Evolutionary conservation across 441 rosid species (phyloP).

Genomic region (Populus tomentosa): DNA sequence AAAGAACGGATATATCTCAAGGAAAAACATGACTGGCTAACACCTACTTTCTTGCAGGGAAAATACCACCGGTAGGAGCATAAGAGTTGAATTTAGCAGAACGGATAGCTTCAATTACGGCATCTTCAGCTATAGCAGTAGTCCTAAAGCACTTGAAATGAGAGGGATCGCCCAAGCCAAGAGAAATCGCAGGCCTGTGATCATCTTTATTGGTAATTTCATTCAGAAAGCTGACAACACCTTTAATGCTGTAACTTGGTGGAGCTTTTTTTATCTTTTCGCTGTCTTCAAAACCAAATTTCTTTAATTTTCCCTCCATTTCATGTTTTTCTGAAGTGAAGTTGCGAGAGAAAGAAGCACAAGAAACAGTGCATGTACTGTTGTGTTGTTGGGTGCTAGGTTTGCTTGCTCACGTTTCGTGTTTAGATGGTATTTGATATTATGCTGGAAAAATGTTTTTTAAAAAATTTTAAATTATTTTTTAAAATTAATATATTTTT

Average conservation of each 20-base stretch:
- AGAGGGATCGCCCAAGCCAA: constrained; percentile 78
- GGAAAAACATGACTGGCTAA: neutral
- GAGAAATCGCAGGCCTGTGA: constrained; percentile 29
- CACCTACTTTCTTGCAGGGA: constrained; percentile 20
- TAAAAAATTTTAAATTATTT: too few relatives aligned
- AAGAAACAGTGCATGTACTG: neutral
- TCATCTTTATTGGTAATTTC: constrained; percentile 24
- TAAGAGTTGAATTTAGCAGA: constrained; percentile 54
- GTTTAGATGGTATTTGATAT: too few relatives aligned
- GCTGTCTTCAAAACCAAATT: neutral
- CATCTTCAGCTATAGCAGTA: constrained; percentile 48
- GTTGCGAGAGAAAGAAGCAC: neutral
- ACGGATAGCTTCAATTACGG: constrained; percentile 43
- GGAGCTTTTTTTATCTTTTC: neutral
- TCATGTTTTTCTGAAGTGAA: neutral
- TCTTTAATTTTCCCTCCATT: neutral
- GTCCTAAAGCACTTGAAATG: constrained; percentile 57
- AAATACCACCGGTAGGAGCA: constrained; percentile 38
- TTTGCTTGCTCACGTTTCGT: too few relatives aligned
- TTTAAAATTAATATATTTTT: too few relatives aligned
- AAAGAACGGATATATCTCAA: neutral
- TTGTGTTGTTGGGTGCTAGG: too few relatives aligned
- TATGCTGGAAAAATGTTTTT: too few relatives aligned
- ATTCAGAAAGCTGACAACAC: neutral
- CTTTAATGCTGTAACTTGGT: neutral